A percentile compares a stretch with the other conserved stretches of the same genome.
These are phyloP conservation scores for Annulohypoxylon moriforme DNA, from an alignment of 495 filamentous ascomycete species.

Conservation along the genomic window DNA sequence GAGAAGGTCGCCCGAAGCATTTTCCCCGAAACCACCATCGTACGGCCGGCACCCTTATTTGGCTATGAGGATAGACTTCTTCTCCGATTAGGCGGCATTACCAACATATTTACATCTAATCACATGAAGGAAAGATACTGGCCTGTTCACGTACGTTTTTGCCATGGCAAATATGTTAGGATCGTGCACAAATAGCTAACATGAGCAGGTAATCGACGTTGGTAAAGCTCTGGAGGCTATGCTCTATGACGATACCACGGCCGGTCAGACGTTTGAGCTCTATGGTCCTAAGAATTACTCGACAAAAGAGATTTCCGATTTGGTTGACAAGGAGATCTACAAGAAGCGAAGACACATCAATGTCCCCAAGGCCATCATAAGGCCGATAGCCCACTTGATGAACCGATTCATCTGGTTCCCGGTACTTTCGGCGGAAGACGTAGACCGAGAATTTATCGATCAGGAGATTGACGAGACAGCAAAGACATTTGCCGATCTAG, in stretches of 20 bases:
- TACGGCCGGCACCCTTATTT: slow-evolving; percentile 92
- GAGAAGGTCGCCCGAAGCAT: slow-evolving; percentile 88
- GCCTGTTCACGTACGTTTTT: slow-evolving; percentile 85
- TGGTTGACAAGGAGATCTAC: slow-evolving; percentile 92
- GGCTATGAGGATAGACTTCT: slow-evolving; percentile 95
- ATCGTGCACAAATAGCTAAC: slow-evolving; percentile 2
- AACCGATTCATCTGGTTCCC: slow-evolving; percentile 92
- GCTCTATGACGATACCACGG: slow-evolving; percentile 88
- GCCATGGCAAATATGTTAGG: not conserved
- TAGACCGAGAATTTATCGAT: slow-evolving; percentile 94
- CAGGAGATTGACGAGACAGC: slow-evolving; percentile 90
- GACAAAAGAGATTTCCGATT: slow-evolving; percentile 82
- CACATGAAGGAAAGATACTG: slow-evolving; percentile 90
- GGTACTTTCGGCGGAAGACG: slow-evolving; percentile 81
- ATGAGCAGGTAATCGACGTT: slow-evolving; percentile 80
- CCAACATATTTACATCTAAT: slow-evolving; percentile 89
- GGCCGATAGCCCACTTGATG: slow-evolving; percentile 74
- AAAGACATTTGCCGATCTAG: slow-evolving; percentile 95
- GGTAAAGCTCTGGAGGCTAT: slow-evolving; percentile 88
- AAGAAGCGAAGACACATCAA: slow-evolving; percentile 93
- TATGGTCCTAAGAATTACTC: slow-evolving; percentile 95
- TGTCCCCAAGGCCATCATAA: slow-evolving; percentile 80
- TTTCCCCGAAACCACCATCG: slow-evolving; percentile 98
- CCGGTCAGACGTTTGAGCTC: slow-evolving; percentile 91
- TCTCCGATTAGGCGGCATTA: slow-evolving; percentile 79